Base-by-base conservation (phyloP, 108 stramenopile genomes). In the Tribonema minus region DNA sequence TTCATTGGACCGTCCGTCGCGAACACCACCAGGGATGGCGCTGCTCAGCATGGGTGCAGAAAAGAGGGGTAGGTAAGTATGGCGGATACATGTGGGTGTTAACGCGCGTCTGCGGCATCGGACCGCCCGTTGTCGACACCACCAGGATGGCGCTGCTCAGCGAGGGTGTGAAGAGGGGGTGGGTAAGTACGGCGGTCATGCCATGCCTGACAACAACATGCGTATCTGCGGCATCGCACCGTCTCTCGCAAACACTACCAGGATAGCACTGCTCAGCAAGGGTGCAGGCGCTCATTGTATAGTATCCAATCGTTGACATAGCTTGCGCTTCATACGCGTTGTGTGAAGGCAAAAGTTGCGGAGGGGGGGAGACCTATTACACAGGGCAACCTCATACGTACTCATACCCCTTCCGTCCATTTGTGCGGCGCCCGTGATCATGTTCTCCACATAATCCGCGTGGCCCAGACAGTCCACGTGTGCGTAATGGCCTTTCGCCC, bases 401-500 rank as follows among this genome's bases (percentile, higher is more conserved):
- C n/a, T n/a, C n/a, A n/a, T n/a, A n/a, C n/a, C n/a, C n/a, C n/a
- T n/a, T n/a, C 77, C 98, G 79, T 99, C 98, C 98, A 99, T 99
- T 86, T 97, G 96, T 28, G 98, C 96, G n/a, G 98, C 98, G 30
- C 98, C 98, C 2, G 98, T 99, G 88, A 99, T 99, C 96, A 99
- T 97, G 87, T 99, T 99, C 88, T 99, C 97, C 38, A 99, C 98
- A 86, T 99, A 99, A 91, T 99, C 98, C 3, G 98, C 98, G 88
- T 99, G 98, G 59, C 98, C 98, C 34, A 96, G 98, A 84, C 96
- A 99, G 90, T 99, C 98, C 76, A 99, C 96, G 89, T 99, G 98
- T 54, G 96, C 96, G 82, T 99, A 99, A 84, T 99, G 98, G 58
- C 98, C 86, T 61, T 84, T 94, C 12, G 38, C 91, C 2, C 96